These are phyloP conservation scores for Arthroderma sp. DNA, from an alignment of 2,329 filamentous ascomycete species.

Conservation along the genomic window DNA sequence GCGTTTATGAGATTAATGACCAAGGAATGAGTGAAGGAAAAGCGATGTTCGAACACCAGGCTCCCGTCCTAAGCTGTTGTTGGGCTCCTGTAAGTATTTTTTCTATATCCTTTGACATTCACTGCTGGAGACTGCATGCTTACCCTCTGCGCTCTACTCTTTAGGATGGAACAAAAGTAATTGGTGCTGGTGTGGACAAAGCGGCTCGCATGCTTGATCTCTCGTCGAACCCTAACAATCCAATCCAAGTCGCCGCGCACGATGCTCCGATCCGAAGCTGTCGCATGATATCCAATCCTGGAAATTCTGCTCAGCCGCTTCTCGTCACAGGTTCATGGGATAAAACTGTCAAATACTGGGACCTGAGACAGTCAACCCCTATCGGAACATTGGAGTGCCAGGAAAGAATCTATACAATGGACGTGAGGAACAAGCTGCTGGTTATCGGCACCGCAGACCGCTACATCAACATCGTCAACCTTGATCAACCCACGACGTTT, in stretches of 20 bases:
- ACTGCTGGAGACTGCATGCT: conserved; percentile 1
- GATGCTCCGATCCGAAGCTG: conserved; percentile 69
- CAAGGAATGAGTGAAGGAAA: conserved; percentile 72
- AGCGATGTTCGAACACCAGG: conserved; percentile 73
- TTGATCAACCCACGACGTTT: conserved; percentile 75
- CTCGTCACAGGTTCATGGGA: conserved; percentile 70
- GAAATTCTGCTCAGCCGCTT: conserved; percentile 47
- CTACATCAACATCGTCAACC: conserved; percentile 89
- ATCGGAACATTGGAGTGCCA: conserved; percentile 35
- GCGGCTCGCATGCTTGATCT: conserved; percentile 80
- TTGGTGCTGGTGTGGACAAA: conserved; percentile 82
- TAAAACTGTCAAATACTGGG: conserved; percentile 46
- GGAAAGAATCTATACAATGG: conserved; percentile 67
- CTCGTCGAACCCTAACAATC: conserved; percentile 38
- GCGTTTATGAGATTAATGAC: conserved; percentile 80
- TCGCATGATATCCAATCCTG: conserved; percentile 57
- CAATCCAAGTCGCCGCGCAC: conserved; percentile 66
- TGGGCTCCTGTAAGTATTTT: conserved; percentile 64
- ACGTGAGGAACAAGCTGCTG: conserved; percentile 74
- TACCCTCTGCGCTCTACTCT: background rate
- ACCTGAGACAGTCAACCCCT: conserved; percentile 36
- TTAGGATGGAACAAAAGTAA: conserved; percentile 81
- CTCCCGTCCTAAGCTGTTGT: conserved; percentile 68
- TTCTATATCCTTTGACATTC: background rate
- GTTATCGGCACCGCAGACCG: conserved; percentile 89